These are phyloP conservation scores for Suhomyces guaymorum DNA, from an alignment of 1,139 yeast species.

Conservation along the genomic window DNA sequence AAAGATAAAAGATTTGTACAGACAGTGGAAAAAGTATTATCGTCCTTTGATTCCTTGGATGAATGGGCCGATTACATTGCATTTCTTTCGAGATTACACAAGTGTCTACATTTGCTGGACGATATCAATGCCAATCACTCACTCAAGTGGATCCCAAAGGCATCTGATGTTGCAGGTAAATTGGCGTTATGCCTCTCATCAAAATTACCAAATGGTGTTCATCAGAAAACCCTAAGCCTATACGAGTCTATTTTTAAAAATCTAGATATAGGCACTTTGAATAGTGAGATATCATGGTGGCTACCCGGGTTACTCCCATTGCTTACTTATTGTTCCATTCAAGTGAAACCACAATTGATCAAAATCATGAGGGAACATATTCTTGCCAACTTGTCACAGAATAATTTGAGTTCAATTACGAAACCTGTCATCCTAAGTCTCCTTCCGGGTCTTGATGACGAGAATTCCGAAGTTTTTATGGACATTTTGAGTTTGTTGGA, in stretches of 20 bases:
- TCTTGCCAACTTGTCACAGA: slow-evolving; percentile 48
- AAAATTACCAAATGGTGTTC: slow-evolving; percentile 90
- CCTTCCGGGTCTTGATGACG: slow-evolving; percentile 90
- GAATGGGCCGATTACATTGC: slow-evolving; percentile 99
- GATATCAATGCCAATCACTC: slow-evolving; percentile 40
- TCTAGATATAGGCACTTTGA: slow-evolving; percentile 53
- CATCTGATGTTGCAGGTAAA: slow-evolving; percentile 47
- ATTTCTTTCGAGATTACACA: slow-evolving; percentile 73
- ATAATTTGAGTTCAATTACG: slow-evolving; percentile 52
- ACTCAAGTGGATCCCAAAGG: slow-evolving; percentile 40
- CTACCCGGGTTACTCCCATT: slow-evolving; percentile 86
- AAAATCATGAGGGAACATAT: slow-evolving; percentile 59
- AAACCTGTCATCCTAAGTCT: slow-evolving; percentile 74
- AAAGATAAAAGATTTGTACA: slow-evolving; percentile 69
- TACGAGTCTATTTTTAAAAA: slow-evolving; percentile 69
- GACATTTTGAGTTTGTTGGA: slow-evolving; percentile 63
- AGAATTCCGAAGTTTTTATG: slow-evolving; percentile 76
- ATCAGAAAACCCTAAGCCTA: slow-evolving; percentile 78
- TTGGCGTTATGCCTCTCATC: slow-evolving; percentile 73
- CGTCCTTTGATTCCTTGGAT: slow-evolving; percentile 77
- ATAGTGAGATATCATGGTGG: slow-evolving; percentile 65
- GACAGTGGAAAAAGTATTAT: slow-evolving; percentile 70
- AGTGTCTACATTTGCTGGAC: slow-evolving; percentile 52
- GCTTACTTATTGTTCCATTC: slow-evolving; percentile 83
- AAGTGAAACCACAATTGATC: slow-evolving; percentile 76